Base-by-base conservation (phyloP, 1,284 basidiomycete genomes). In the Tetrapyrgos nigripes region DNA sequence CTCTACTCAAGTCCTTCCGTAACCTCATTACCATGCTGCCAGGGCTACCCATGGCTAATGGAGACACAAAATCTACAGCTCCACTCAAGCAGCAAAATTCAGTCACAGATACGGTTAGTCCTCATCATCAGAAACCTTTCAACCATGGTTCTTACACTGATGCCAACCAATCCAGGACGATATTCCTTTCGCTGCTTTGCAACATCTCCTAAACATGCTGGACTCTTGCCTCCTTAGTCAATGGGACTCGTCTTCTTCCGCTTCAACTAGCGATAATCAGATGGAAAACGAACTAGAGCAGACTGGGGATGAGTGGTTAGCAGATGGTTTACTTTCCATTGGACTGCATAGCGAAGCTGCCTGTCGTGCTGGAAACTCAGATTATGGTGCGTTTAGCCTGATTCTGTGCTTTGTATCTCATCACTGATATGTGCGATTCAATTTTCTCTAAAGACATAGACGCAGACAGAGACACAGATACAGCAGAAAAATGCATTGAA, bases 191-290 rank as follows among this genome's bases (percentile, higher is more conserved):
- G 71, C 76, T 19, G 82, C 81, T 64, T 72, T 86, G 11, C 79
- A 83, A 60, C 76, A 84, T 31, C 84, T 86, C 61, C 75, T 93
- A 23, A 76, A 76, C 14, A 72, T 92, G 2, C 64, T 92, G 8
- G 91, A 92, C 63, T 74, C 79, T 1, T 87, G 81, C 65, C 76
- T 92, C 1, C 72, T 91, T 10, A 80, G 79, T 1, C 79, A 81
- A 53, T 89, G 87, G 86, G 69, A 64, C 0, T 63, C 65, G 33
- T 51, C 50, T 11, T 44, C 23, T 3, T 13, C 27, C n/a, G 2
- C 27, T 21, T 37, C 49, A 23, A 31, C 9, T 50, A 17, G 55
- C 29, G 26, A 51, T 35, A 19, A 23, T 19, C 26, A 53, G 67
- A 31, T 64, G 70, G 2, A 67, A 66, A 14, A 70, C 64, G 21